Base-by-base conservation (phyloP, 805 yeast genomes). In the Cyberlindnera petersonii region DNA sequence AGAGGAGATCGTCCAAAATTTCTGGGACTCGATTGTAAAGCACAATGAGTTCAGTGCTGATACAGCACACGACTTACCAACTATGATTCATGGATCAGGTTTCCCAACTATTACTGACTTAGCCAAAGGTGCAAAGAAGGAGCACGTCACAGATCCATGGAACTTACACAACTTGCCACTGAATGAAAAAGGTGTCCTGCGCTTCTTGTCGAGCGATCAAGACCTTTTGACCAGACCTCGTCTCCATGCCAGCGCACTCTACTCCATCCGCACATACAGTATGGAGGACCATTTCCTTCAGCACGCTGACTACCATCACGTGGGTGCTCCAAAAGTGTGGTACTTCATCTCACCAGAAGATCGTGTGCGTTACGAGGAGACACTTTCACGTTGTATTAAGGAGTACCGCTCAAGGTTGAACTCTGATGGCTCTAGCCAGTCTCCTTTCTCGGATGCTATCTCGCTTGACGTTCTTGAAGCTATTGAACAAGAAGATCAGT, bases 281-380 rank as follows among this genome's bases (percentile, higher is more conserved):
- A 57, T 69, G 38, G 84, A 76, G 47, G 88, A 82, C 46, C 82
- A 76, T 44, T 75, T 73, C 55, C 56, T 81, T 3, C 76, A 77
- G 31, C 52, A 64, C 9, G 60, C 71, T 21, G 77, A 75, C 50
- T 80, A 69, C 44, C 74, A 70, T 32, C 77, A 76, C 46, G 47
- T 66, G 34, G 89, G 88, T 3, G 72, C 73, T 6, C 51, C 65
- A 11, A 74, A 71, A 50, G 50, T 73, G 15, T 79, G 86, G 85
- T 79, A 76, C 44, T 69, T 79, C 39, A 67, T 82, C n/a, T 73
- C 82, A 0, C 81, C 79, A 13, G 63, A 65, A 49, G 75, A 75
- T 36, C 69, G 69, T 37, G 68, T 58, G 3, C 71, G 69, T 40
- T 80, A 73, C 52, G 86, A 82, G 50, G 56, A 53, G 73, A 6